phyloP scores from a whole-genome alignment of 768 basidiomycete species.

The Termitomyces sp. region DNA sequence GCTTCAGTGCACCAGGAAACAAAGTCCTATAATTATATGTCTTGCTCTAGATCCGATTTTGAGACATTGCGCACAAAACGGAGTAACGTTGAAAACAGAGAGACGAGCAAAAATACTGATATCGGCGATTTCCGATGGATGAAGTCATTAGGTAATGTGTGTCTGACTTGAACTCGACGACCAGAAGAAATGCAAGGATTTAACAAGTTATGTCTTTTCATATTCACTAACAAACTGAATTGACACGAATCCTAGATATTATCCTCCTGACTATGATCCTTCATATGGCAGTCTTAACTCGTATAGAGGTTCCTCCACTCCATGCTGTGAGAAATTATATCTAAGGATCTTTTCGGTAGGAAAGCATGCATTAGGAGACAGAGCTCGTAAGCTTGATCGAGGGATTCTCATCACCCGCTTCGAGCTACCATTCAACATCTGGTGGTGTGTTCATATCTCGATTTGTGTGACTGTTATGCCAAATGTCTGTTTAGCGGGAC shows the following conservation, averaged over 20 bases:
- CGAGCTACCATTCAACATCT: constrained; percentile 94
- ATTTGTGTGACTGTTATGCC: neutral
- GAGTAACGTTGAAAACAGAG: no score
- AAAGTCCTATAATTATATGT: no score
- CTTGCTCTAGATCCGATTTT: no score
- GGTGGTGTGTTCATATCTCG: constrained; percentile 60
- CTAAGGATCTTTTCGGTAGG: constrained; percentile 35
- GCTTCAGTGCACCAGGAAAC: no score
- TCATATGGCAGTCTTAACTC: constrained; percentile 67
- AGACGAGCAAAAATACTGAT: no score
- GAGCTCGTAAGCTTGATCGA: constrained; percentile 93
- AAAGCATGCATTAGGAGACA: constrained; percentile 89
- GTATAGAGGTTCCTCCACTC: constrained; percentile 47
- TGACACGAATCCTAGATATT: constrained; percentile 28
- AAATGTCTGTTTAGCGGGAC: constrained; percentile 60
- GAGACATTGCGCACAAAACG: no score
- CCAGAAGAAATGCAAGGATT: constrained; percentile 35
- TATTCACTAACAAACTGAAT: neutral
- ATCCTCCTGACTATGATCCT: constrained; percentile 46
- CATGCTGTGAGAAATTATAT: constrained; percentile 5
- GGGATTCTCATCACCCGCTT: constrained; percentile 95
- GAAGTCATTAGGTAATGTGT: no score
- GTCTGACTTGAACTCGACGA: neutral
- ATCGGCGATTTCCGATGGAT: no score
- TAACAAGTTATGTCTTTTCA: constrained; percentile 30